Evolutionary conservation across 202 grass and related monocot genomes (phyloP), one percentile per base, ranked within the genome.

Genomic region (Hordeum pubiflorum): DNA sequence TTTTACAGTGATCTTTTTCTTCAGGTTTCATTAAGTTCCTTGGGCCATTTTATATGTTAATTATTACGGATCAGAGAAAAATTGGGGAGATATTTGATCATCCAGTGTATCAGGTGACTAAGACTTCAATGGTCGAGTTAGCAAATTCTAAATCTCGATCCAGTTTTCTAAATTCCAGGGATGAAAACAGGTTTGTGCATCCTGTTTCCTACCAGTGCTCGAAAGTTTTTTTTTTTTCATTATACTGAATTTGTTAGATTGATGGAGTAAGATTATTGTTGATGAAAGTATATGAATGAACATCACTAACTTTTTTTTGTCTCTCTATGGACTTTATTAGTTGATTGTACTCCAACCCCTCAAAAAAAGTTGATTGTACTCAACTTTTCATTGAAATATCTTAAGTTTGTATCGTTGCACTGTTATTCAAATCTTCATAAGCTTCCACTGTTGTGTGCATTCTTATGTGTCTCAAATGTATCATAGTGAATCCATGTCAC

Each of bases 11-110:
- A 46, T 73, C 27, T 75, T 67, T 75, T 1, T 76, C 18, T 13
- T 17, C 82, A 98, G 95, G 95, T 88, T 94, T 94, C 71, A 83
- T 98, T 39, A 98, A 91, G 69, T 94, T 98, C 15, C 82, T 93
- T 64, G 95, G 92, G 29, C 92, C 95, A 21, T 98, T 88, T 76
- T 98, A 98, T 73, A 98, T 98, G 92, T 66, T 94, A 82, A 81
- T 98, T 79, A 89, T 98, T 82, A 98, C 95, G 0, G 88, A 92
- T 62, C 86, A 82, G 32, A 89, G 84, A 74, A 81, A 83, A 88
- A 94, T 98, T 46, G 95, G 95, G 20, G 79, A 85, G 22, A 91
- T 98, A 83, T 91, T 90, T 89, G 90, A 87, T 52, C 91, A 98
- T 86, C 79, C 82, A n/a, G 85, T 98, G 68, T 98, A 93, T 83